Percentiles rank a stretch among this genome's conserved stretches.
phyloP scores from a whole-genome alignment of 228 moss, liverwort and hornwort genomes.

The Sphagnum magellanicum region DNA sequence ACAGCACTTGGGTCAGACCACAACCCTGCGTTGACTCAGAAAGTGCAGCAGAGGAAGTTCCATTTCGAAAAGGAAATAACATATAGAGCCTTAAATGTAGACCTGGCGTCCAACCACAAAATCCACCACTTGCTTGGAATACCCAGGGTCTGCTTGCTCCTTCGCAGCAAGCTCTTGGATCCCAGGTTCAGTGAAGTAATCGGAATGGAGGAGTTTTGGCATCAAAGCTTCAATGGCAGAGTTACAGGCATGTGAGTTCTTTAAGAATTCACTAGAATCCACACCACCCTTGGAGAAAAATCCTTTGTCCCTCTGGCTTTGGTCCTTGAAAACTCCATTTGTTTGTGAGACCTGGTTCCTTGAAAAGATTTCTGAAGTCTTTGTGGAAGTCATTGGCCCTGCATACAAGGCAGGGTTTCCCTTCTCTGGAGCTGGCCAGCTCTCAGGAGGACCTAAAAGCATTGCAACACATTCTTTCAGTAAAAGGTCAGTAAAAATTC shows the following conservation, averaged over 20 bases:
- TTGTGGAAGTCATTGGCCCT: constrained; percentile 27
- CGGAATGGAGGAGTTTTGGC: constrained; percentile 93
- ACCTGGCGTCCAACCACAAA: constrained; percentile 92
- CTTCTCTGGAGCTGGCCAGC: constrained; percentile 63
- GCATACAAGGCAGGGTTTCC: constrained; percentile 32
- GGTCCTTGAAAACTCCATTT: constrained; percentile 82
- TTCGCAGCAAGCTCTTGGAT: constrained; percentile 94
- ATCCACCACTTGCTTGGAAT: constrained; percentile 77
- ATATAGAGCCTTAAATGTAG: neutral
- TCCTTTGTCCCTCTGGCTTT: constrained; percentile 85
- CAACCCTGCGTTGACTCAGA: too few species aligned
- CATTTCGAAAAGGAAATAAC: too few species aligned
- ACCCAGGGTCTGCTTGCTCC: constrained; percentile 86
- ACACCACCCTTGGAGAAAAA: constrained; percentile 93
- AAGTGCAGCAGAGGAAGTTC: too few species aligned
- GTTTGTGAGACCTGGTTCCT: constrained; percentile 40
- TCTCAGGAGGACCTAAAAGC: constrained; percentile 50
- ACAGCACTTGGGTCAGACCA: neutral
- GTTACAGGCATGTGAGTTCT: constrained; percentile 93
- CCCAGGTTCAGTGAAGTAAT: constrained; percentile 94
- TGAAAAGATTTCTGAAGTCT: constrained; percentile 44
- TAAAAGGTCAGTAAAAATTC: too few species aligned
- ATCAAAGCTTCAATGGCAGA: constrained; percentile 94
- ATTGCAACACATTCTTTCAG: neutral
- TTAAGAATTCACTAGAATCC: constrained; percentile 79